Percentiles rank a stretch among this genome's conserved stretches.
Evolutionary conservation across 1,284 basidiomycete genomes (phyloP).

Genomic region (Melampsora larici-populina): DNA sequence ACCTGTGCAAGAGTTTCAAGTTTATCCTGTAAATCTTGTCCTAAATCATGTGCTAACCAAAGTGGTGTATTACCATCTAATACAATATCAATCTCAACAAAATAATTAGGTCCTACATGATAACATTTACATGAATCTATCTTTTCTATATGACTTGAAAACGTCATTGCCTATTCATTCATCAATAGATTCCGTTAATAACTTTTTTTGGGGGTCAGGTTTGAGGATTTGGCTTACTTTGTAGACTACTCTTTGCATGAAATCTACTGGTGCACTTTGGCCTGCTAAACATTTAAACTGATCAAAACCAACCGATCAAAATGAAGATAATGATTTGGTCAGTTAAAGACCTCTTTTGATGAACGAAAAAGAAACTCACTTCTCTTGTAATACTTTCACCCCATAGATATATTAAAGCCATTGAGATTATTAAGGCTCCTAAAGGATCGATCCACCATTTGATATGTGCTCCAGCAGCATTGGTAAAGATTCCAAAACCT

Average conservation of each 20-base stretch:
- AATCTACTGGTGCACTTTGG: conserved; percentile 83
- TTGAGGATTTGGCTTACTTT: conserved; percentile 57
- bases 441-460: conserved; percentile 63
- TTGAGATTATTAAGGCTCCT: conserved; percentile 64
- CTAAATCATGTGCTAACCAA: conserved; percentile 78
- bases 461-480: conserved; percentile 75
- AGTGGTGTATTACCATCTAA: conserved; percentile 84
- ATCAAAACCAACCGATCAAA: conserved; percentile 20
- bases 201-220: too few relatives aligned
- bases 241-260: conserved; percentile 85
- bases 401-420: conserved; percentile 80
- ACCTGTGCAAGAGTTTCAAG: conserved; percentile 87
- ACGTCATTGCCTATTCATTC: conserved; percentile 76
- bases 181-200: too few relatives aligned
- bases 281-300: conserved; percentile 87
- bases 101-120: conserved; percentile 65
- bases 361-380: too few relatives aligned
- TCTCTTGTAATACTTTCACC: conserved; percentile 45
- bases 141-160: conserved; percentile 68
- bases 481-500: conserved; percentile 35
- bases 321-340: too few relatives aligned
- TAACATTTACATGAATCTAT: conserved; percentile 65
- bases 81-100: conserved; percentile 92
- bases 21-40: conserved; percentile 85
- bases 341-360: too few relatives aligned